Evolutionary conservation across 345 rosid species (phyloP), one percentile per base, ranked within the genome.

Genomic region (Camelina laxa): DNA sequence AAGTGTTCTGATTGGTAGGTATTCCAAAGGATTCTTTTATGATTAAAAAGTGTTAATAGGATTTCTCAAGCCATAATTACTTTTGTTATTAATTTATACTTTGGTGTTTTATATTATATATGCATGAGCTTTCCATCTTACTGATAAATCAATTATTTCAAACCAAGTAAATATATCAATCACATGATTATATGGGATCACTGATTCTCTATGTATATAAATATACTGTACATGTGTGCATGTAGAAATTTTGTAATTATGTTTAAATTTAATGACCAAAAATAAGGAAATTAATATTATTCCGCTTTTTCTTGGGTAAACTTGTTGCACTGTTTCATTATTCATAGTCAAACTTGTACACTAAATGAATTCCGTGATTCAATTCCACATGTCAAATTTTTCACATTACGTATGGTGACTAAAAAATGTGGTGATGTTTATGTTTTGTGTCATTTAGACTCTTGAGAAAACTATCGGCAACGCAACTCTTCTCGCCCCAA

Each of bases 401-500:
- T 16, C 62, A 16, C 20, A 35, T 35, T 31, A 31, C 19, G 10
- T 24, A 22, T 55, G 31, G 36, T 60, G n/a, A 60, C 14, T 57
- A 33, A 27, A 27, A 4, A 19, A 7, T 6, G 9, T 35, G 6
- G 3, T 53, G 47, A 16, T n/a, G 15, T 72, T 13, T 20, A 20
- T 73, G 45, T 27, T 9, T 33, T 45, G 53, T 65, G 30, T 0
- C 24, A 2, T 38, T 42, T 4, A 77, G 76, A 39, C 24, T 77
- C 1, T 21, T 58, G 48, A 71, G 80, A 24, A 77, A 71, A 64
- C 8, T 71, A 12, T 19, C 62, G 19, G 73, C 38, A 48, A 71
- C 67, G 41, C 72, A 36, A 4, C 47, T 77, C 2, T 77, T 71
- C 47, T 77, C 76, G 0, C 80, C 76, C 0, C 55, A 49, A 5